Percentiles rank a stretch among this genome's conserved stretches.
These are phyloP conservation scores for Dendrobium catenatum DNA, from an alignment of 106 monocot species.

Conservation along the genomic window DNA sequence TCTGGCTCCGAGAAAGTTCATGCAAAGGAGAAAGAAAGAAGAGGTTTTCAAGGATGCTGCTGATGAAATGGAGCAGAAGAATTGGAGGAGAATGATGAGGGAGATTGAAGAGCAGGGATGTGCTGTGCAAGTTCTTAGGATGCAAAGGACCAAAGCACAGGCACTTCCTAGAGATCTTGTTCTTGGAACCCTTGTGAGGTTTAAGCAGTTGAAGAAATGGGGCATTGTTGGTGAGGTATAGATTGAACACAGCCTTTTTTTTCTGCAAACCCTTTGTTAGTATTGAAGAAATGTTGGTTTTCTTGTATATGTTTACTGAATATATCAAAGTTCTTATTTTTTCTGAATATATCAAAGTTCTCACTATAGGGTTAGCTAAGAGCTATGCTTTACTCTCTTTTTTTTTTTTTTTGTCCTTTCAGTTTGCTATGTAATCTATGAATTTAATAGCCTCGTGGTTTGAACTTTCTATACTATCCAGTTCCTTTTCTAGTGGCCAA, in stretches of 20 bases:
- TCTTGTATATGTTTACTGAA: no score
- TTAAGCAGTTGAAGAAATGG: conserved; percentile 96
- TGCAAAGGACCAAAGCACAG: conserved; percentile 31
- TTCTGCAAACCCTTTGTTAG: background rate
- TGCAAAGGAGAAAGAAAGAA: conserved; percentile 79
- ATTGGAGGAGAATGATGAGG: conserved; percentile 81
- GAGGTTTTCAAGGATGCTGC: conserved; percentile 73
- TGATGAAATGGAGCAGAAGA: conserved; percentile 66
- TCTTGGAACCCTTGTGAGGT: conserved; percentile 79
- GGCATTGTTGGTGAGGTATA: conserved; percentile 79
- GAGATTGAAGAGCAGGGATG: conserved; percentile 77
- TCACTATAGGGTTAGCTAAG: no score
- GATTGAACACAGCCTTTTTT: background rate
- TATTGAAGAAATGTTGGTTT: background rate
- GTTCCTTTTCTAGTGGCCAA: no score
- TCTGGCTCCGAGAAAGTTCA: conserved; percentile 89
- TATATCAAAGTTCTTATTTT: no score
- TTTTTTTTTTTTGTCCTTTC: no score
- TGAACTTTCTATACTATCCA: no score
- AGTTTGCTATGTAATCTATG: no score
- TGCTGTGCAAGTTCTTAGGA: conserved; percentile 52
- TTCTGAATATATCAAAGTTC: no score
- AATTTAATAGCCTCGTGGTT: no score
- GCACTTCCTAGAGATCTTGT: conserved; percentile 73
- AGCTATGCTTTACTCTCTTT: no score